Percentiles rank a stretch among this genome's conserved stretches.
These are phyloP conservation scores for Protomyces arabidopsidicola DNA, from an alignment of 1,139 yeast genomes.

Conservation along the genomic window DNA sequence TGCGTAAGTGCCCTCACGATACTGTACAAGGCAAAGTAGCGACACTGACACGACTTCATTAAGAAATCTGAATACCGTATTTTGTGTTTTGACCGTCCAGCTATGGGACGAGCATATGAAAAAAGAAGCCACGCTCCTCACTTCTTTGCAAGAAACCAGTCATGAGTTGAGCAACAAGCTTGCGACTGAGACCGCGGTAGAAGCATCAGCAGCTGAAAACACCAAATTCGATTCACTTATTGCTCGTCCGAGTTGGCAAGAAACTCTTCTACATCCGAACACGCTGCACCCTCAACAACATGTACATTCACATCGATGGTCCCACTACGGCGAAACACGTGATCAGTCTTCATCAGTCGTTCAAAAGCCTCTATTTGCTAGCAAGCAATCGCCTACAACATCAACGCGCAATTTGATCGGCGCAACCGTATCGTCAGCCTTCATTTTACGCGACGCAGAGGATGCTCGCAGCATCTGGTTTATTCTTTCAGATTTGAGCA, in stretches of 20 bases:
- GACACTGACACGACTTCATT: background rate
- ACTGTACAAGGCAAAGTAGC: background rate
- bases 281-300: background rate
- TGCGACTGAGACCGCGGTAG: background rate
- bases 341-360: background rate
- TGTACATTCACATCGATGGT: background rate
- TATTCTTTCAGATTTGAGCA: slow-evolving; percentile 44
- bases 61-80: slow-evolving; percentile 38
- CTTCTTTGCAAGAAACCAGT: slow-evolving; percentile 29
- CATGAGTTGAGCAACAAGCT: background rate
- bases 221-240: too few relatives aligned
- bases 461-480: slow-evolving; percentile 45
- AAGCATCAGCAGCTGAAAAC: too few relatives aligned
- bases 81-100: slow-evolving; percentile 41
- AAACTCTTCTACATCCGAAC: background rate
- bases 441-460: slow-evolving; percentile 42
- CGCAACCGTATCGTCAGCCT: slow-evolving; percentile 44
- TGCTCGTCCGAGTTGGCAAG: background rate
- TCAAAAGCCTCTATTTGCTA: background rate
- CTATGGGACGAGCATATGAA: slow-evolving; percentile 43
- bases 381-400: background rate
- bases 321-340: background rate
- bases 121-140: slow-evolving; percentile 38
- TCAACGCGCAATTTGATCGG: slow-evolving; percentile 46
- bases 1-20: slow-evolving; percentile 9